These are phyloP conservation scores for Agastache rugosa DNA, from an alignment of 257 asterid genomes.

Conservation along the genomic window DNA sequence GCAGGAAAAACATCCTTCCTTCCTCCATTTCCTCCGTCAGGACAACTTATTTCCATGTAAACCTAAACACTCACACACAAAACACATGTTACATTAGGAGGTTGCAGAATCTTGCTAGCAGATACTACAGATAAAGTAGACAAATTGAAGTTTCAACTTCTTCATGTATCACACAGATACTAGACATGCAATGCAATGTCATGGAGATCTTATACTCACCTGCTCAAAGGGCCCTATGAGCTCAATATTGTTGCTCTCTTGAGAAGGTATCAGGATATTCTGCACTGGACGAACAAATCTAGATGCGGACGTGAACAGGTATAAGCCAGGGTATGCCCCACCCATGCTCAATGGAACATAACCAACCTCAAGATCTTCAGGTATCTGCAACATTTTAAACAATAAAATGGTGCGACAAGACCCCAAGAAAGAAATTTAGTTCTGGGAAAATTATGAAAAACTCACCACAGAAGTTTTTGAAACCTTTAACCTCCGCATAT, in stretches of 20 bases:
- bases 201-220: slow-evolving; percentile 44
- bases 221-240: slow-evolving; percentile 94
- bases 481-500: slow-evolving; percentile 79
- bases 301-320: slow-evolving; percentile 81
- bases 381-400: slow-evolving; percentile 61
- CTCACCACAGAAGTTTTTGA: slow-evolving; percentile 70
- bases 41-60: slow-evolving; percentile 96
- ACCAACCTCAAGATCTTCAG: slow-evolving; percentile 97
- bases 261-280: slow-evolving; percentile 64
- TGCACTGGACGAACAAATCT: slow-evolving; percentile 95
- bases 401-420: slow-evolving; percentile 27
- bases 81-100: slow-evolving; percentile 28
- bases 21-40: slow-evolving; percentile 96
- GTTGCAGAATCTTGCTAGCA: slow-evolving; percentile 25
- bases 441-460: slow-evolving; percentile 17
- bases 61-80: slow-evolving; percentile 53
- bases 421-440: not conserved
- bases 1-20: slow-evolving; percentile 79
- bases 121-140: slow-evolving; percentile 19
- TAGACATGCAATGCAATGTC: slow-evolving; percentile 16
- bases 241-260: slow-evolving; percentile 73
- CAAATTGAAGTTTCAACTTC: slow-evolving; percentile 9
- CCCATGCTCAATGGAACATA: slow-evolving; percentile 89
- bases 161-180: slow-evolving; percentile 32
- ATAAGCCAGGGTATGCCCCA: slow-evolving; percentile 93